A percentile compares a stretch with the other conserved stretches of the same genome.
Conservation (phyloP, 352 stramenopile species). For the Pythium periplocum region DNA sequence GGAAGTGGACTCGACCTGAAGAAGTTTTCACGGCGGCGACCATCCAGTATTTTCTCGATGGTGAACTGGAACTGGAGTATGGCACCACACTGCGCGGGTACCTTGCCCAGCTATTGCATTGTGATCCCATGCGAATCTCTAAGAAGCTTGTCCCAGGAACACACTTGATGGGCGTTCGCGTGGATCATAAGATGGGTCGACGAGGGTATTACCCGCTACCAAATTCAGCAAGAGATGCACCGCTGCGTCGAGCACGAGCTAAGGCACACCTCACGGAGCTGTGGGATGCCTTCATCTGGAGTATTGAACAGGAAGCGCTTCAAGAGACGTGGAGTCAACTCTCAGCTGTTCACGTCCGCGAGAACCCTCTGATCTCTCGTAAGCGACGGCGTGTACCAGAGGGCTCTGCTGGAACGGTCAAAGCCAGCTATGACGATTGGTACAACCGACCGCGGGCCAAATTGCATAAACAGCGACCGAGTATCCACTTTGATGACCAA, state of each 20-base stretch:
- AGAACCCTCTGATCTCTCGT: no score
- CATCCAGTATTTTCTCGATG: conserved; percentile 67
- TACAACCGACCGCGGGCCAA: no score
- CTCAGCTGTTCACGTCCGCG: no score
- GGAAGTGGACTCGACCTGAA: conserved; percentile 68
- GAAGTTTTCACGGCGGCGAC: conserved; percentile 59
- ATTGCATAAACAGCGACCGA: no score
- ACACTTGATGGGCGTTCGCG: conserved; percentile 58
- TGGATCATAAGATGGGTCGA: conserved; percentile 68
- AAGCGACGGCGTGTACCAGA: no score
- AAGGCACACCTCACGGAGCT: conserved; percentile 33
- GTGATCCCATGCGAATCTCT: conserved; percentile 72
- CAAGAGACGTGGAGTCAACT: no score
- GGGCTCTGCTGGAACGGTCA: no score
- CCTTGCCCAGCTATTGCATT: conserved; percentile 64
- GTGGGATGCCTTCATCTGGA: conserved; percentile 47
- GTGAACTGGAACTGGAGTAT: conserved; percentile 61
- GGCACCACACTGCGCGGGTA: conserved; percentile 70
- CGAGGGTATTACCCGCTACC: conserved; percentile 63
- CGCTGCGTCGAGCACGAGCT: conserved; percentile 32
- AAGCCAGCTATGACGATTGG: no score
- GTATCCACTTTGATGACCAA: no score
- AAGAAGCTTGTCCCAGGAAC: conserved; percentile 69
- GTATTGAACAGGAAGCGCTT: conserved; percentile 50
- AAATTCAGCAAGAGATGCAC: conserved; percentile 35